Conservation (phyloP, 2,329 filamentous ascomycete species). For the Scedosporium aurantiacum region DNA sequence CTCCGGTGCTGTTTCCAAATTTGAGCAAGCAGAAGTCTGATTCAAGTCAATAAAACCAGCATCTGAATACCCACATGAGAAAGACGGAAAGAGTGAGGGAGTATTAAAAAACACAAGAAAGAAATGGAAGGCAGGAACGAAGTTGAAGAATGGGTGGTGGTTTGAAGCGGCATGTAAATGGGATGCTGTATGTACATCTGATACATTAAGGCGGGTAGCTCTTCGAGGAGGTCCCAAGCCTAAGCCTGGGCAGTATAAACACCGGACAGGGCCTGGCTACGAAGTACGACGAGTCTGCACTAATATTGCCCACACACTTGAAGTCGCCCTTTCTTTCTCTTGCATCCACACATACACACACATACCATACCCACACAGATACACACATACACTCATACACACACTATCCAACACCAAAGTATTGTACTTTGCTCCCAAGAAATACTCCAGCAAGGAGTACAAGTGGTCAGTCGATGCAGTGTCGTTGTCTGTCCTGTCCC, state of each 20-base stretch:
- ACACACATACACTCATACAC: not conserved
- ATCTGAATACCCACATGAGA: not conserved
- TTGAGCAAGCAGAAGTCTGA: not conserved
- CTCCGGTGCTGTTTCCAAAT: not conserved
- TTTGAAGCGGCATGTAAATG: constrained; percentile 2
- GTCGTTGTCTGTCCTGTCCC: not conserved
- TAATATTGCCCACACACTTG: not conserved
- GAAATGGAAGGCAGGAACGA: not conserved
- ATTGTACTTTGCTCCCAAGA: not conserved
- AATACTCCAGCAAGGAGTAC: not conserved
- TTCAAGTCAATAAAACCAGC: not conserved
- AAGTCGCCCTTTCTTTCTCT: not conserved
- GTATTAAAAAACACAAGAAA: not conserved
- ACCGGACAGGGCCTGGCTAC: not conserved
- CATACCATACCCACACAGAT: not conserved
- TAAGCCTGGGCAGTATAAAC: not conserved
- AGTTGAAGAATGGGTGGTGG: not conserved
- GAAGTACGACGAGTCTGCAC: too few species aligned
- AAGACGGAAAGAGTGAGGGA: not conserved
- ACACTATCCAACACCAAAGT: not conserved
- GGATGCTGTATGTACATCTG: not conserved
- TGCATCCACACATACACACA: not conserved
- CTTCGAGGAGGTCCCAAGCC: not conserved
- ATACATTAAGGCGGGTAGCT: constrained; percentile 1
- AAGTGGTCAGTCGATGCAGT: constrained; percentile 4